phyloP scores from a whole-genome alignment of 1,139 yeast species.

The Lodderomyces orthopsilosis region DNA sequence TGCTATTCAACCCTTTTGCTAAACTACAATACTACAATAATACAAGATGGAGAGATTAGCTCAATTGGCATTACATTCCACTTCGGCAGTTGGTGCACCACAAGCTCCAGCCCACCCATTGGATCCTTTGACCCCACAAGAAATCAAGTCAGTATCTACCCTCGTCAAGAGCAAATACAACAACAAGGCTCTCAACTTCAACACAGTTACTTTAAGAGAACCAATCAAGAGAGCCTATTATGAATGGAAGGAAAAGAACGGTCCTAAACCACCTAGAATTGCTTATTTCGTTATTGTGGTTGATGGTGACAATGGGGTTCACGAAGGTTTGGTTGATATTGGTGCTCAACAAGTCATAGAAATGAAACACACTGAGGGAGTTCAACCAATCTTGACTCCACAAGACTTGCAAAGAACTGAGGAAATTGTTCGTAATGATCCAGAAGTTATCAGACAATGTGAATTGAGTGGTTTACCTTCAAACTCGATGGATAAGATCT shows the following conservation, averaged over 20 bases:
- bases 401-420: constrained; percentile 65
- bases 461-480: constrained; percentile 64
- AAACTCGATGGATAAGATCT: constrained; percentile 63
- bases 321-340: constrained; percentile 68
- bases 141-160: constrained; percentile 40
- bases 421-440: constrained; percentile 62
- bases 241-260: constrained; percentile 62
- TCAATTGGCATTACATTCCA: constrained; percentile 63
- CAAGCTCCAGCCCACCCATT: constrained; percentile 62
- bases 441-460: constrained; percentile 72
- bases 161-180: constrained; percentile 34
- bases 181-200: constrained; percentile 53
- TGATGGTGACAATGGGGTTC: constrained; percentile 56
- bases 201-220: constrained; percentile 68
- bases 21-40: not conserved
- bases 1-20: not conserved
- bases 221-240: constrained; percentile 63
- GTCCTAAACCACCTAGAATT: constrained; percentile 64
- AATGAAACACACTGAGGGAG: constrained; percentile 52
- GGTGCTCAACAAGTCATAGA: constrained; percentile 45
- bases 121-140: constrained; percentile 66
- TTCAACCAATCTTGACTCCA: constrained; percentile 73
- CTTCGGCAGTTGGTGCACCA: constrained; percentile 54
- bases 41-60: constrained; percentile 59
- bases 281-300: constrained; percentile 67